phyloP scores from a whole-genome alignment of 306 rosid species.

The Hippophae tibetana region DNA sequence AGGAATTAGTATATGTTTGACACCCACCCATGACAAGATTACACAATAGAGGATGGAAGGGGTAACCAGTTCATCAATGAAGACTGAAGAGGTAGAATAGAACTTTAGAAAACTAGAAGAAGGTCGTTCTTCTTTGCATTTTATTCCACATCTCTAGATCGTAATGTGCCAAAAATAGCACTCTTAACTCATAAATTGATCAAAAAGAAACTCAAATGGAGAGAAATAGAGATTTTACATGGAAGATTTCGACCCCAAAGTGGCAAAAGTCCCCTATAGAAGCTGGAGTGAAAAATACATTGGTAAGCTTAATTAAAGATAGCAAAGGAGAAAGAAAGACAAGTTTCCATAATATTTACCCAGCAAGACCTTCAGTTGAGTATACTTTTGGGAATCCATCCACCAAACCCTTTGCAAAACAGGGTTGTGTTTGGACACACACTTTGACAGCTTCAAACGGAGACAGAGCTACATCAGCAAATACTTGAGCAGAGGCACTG shows the following conservation, averaged over 20 bases:
- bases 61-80: no score
- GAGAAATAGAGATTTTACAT: slow-evolving; percentile 36
- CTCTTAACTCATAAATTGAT: neutral
- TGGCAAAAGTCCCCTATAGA: slow-evolving; percentile 53
- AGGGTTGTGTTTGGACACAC: slow-evolving; percentile 50
- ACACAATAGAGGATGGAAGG: no score
- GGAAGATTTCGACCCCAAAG: slow-evolving; percentile 80
- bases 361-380: slow-evolving; percentile 41
- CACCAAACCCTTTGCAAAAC: slow-evolving; percentile 50
- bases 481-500: slow-evolving; percentile 56
- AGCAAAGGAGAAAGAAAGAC: neutral
- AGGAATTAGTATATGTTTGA: no score
- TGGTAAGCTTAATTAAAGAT: slow-evolving; percentile 8
- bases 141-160: slow-evolving; percentile 1
- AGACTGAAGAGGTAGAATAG: no score
- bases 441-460: slow-evolving; percentile 67
- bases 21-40: no score
- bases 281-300: slow-evolving; percentile 31
- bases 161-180: neutral
- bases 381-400: slow-evolving; percentile 58
- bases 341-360: slow-evolving; percentile 20
- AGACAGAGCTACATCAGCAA: slow-evolving; percentile 62
- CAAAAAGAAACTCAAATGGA: slow-evolving; percentile 8
- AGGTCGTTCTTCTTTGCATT: no score
- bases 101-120: no score